Evolutionary conservation across 2,329 filamentous ascomycete genomes (phyloP), one percentile per base, ranked within the genome.

Genomic region (Neofusicoccum umdonicola): DNA sequence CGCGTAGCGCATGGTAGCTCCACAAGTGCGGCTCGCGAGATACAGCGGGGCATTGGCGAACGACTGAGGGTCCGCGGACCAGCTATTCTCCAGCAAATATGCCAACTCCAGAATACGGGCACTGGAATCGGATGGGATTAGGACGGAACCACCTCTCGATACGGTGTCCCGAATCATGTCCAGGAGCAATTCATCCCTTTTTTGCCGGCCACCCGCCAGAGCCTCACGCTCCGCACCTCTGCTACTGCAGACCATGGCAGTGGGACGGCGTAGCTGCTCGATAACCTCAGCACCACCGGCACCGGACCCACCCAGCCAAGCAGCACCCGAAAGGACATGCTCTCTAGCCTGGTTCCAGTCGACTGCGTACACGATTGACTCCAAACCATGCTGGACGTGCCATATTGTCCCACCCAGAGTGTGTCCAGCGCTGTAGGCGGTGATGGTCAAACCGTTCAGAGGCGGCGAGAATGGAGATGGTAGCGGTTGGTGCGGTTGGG

Each of bases 341-440:
- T 99, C 95, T 70, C 92, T 88, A n/a, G 91, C 92, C 78, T 97
- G 93, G 71, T 97, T 97, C 95, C 95, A 99, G 73, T 98, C 94
- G 17, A 97, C 92, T 0, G 95, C 94, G 72, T 99, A 98, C 1
- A 99, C 93, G 47, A 99, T 94, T 0, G 93, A 97, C 76, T 99
- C 95, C 74, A 97, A 85, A 0, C 93, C 93, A 80, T 98, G 93
- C 72, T 98, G 94, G 68, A 99, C 93, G 73, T 98, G 94, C 95
- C 95, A 99, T 81, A 99, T 97, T 27, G 95, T 98, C 64, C 95
- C 95, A 76, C 95, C 95, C 0, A 98, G 85, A 0, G 94, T 97
- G 75, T 97, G 94, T 68, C 95, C 95, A 7, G 95, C 93, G 78
- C 96, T 96, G 80, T 98, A 98, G 0, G 95, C 95, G 0, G 95